A percentile compares a stretch with the other conserved stretches of the same genome.
phyloP scores from a whole-genome alignment of 345 rosid species.

The Laguncularia racemosa region DNA sequence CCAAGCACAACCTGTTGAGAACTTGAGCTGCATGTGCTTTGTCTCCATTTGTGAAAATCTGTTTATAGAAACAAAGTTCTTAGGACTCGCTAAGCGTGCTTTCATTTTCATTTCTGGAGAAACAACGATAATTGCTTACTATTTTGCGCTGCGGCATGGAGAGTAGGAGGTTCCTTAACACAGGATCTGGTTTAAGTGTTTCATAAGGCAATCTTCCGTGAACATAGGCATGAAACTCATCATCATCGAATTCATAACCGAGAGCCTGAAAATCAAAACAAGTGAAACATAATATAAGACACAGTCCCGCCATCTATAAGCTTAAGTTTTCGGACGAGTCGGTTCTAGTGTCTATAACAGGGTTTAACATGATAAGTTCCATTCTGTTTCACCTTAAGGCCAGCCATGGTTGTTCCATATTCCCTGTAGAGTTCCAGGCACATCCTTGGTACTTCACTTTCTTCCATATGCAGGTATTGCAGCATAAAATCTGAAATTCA shows the following conservation, averaged over 20 bases:
- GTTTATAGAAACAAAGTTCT: conserved; percentile 2
- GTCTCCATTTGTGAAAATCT: conserved; percentile 86
- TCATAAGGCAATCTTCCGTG: conserved; percentile 85
- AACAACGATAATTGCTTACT: conserved; percentile 22
- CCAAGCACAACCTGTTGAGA: conserved; percentile 48
- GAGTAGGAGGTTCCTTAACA: conserved; percentile 68
- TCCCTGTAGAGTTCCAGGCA: conserved; percentile 83
- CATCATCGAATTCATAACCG: conserved; percentile 80
- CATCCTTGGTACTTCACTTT: conserved; percentile 75
- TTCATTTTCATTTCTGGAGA: neutral
- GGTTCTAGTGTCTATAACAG: neutral
- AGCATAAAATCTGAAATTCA: conserved; percentile 61
- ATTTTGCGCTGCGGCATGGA: conserved; percentile 81
- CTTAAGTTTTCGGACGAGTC: neutral
- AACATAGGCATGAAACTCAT: conserved; percentile 72
- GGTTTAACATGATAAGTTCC: neutral
- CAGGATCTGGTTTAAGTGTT: conserved; percentile 57
- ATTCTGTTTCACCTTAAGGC: conserved; percentile 50
- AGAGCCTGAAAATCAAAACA: conserved; percentile 36
- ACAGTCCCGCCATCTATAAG: too few relatives aligned
- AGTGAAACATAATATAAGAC: neutral
- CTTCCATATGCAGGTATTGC: conserved; percentile 56
- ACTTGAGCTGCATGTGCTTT: conserved; percentile 42
- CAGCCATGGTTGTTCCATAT: conserved; percentile 97
- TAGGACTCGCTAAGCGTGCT: neutral